phyloP scores from a whole-genome alignment of 2,329 filamentous ascomycete species.

The Amphichorda felina region DNA sequence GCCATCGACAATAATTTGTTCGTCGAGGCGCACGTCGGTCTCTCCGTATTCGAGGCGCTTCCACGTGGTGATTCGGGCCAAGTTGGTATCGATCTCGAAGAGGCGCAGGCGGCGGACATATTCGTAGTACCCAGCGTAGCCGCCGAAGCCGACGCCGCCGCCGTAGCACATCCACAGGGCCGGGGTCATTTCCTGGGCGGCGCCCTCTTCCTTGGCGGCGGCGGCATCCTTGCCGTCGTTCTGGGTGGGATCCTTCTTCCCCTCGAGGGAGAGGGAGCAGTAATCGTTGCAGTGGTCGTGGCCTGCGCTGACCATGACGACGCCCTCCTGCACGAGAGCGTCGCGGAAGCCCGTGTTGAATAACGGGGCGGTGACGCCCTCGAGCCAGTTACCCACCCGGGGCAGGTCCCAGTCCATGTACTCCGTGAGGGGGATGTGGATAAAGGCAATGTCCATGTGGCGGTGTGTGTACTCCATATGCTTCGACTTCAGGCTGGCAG shows the following conservation, averaged over 20 bases:
- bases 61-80: constrained; percentile 80
- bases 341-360: constrained; percentile 93
- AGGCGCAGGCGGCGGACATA: constrained; percentile 77
- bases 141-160: constrained; percentile 83
- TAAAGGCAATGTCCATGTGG: constrained; percentile 93
- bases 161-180: constrained; percentile 97
- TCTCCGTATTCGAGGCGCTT: constrained; percentile 70
- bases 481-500: constrained; percentile 58
- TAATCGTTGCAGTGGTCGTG: constrained; percentile 98
- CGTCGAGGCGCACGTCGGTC: constrained; percentile 39
- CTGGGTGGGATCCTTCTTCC: constrained; percentile 15
- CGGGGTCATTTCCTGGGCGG: constrained; percentile 29
- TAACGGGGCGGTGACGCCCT: constrained; percentile 73
- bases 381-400: constrained; percentile 57
- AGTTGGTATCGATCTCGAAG: constrained; percentile 89
- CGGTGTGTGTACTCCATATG: constrained; percentile 81
- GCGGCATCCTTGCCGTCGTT: not conserved
- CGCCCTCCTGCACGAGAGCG: constrained; percentile 72
- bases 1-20: constrained; percentile 55
- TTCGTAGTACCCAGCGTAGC: constrained; percentile 83
- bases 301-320: constrained; percentile 81
- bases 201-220: constrained; percentile 21
- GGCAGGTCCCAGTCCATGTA: constrained; percentile 56
- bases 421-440: constrained; percentile 92
- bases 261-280: constrained; percentile 55